A percentile compares a stretch with the other conserved stretches of the same genome.
These are phyloP conservation scores for Verbena officinalis DNA, from an alignment of 257 asterid genomes.

Conservation along the genomic window DNA sequence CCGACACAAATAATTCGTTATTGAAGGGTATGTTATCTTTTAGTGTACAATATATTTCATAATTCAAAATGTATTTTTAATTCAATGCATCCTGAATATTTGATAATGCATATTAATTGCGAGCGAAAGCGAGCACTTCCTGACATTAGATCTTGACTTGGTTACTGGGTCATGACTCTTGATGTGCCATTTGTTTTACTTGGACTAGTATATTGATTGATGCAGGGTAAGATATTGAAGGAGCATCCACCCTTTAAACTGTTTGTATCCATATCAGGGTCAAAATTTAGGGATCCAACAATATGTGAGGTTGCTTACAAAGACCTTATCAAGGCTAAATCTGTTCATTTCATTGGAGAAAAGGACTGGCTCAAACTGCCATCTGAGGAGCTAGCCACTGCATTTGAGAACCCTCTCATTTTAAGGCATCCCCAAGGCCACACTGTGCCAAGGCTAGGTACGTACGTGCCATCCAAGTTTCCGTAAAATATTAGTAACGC, in stretches of 20 bases:
- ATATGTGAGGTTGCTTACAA: conserved; percentile 58
- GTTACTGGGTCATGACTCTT: too few species aligned
- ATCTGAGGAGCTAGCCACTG: conserved; percentile 58
- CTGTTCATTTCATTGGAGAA: conserved; percentile 67
- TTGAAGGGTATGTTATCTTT: too few species aligned
- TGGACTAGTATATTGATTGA: neutral
- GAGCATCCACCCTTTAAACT: conserved; percentile 54
- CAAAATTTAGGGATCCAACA: conserved; percentile 56
- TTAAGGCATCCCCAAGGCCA: conserved; percentile 69
- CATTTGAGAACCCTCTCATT: conserved; percentile 53
- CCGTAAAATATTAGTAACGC: neutral
- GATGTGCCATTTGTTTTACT: neutral
- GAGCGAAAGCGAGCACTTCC: too few species aligned
- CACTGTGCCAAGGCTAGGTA: conserved; percentile 70
- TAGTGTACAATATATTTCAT: too few species aligned
- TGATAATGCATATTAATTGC: too few species aligned
- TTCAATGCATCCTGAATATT: too few species aligned
- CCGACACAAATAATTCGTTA: too few species aligned
- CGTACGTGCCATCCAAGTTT: too few species aligned
- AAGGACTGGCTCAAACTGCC: conserved; percentile 67
- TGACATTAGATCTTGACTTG: too few species aligned
- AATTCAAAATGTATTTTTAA: too few species aligned
- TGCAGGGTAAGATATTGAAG: conserved; percentile 58
- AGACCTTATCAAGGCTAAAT: conserved; percentile 50
- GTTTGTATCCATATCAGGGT: conserved; percentile 61